Conservation (phyloP, 192 early-diverging fungal species). For the Coemansia sp. region DNA sequence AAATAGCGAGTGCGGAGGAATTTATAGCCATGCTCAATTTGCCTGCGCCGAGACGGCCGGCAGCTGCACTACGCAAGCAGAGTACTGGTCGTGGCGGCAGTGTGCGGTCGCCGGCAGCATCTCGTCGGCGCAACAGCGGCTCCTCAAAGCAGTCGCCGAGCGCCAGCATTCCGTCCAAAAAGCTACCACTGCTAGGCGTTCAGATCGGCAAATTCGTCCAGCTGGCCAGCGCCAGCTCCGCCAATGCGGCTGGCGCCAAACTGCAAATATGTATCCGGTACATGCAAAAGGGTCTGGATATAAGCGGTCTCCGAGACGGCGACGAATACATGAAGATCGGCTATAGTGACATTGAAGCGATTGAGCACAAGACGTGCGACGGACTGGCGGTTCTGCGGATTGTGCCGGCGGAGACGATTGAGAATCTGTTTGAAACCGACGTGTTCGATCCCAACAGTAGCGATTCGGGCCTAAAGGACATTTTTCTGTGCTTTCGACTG, state of each 20-base stretch:
- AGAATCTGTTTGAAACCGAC: slow-evolving; percentile 19
- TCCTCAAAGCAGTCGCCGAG: not conserved
- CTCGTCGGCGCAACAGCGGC: slow-evolving; percentile 2
- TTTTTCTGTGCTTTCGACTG: slow-evolving; percentile 16
- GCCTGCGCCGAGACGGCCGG: not conserved
- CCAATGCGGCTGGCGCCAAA: not conserved
- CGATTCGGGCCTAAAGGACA: slow-evolving; percentile 9
- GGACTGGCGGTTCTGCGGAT: slow-evolving; percentile 23
- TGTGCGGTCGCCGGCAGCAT: not conserved
- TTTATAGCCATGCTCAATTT: not conserved
- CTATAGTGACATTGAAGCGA: slow-evolving; percentile 11
- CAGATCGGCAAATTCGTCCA: slow-evolving; percentile 26
- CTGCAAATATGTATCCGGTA: slow-evolving; percentile 14
- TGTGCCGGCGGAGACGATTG: slow-evolving; percentile 19
- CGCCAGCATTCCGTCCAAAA: slow-evolving; percentile 5
- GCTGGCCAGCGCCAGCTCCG: not conserved
- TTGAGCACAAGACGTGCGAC: slow-evolving; percentile 10
- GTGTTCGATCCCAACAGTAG: slow-evolving; percentile 31
- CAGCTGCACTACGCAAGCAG: not conserved
- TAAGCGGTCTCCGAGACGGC: slow-evolving; percentile 17
- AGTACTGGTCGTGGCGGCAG: not conserved
- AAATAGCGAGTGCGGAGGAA: not conserved
- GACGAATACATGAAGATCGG: slow-evolving; percentile 13
- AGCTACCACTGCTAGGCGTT: slow-evolving; percentile 14
- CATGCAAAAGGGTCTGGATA: slow-evolving; percentile 11